phyloP scores from a whole-genome alignment of 257 asterid genomes.

The Solanum etuberosum region DNA sequence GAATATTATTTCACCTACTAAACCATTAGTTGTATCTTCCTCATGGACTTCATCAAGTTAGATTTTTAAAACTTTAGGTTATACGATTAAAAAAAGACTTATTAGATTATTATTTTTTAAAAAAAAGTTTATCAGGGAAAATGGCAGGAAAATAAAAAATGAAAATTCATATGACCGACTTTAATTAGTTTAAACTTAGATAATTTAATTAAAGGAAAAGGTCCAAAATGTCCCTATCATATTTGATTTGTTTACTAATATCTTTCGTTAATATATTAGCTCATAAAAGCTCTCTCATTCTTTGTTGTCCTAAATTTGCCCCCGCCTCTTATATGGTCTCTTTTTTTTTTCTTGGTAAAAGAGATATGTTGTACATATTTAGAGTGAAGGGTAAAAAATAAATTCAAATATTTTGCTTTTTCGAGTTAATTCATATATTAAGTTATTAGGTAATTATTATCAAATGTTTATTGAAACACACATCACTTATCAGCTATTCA shows the following conservation, averaged over 20 bases:
- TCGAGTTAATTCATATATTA: no score
- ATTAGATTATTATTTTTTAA: no score
- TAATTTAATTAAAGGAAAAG: neutral
- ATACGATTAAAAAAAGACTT: neutral
- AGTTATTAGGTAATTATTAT: no score
- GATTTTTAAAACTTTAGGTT: neutral
- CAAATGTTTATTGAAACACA: no score
- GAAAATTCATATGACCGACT: neutral
- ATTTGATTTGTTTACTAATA: neutral
- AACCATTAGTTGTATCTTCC: neutral
- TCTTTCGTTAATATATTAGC: neutral
- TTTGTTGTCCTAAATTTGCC: neutral
- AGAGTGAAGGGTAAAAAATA: no score
- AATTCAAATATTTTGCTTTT: no score
- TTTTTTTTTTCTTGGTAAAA: no score
- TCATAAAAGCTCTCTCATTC: neutral
- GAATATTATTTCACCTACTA: neutral
- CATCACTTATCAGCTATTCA: no score
- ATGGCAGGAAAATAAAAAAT: neutral
- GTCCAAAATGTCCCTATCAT: neutral
- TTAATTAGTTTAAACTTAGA: neutral
- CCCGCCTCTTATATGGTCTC: neutral
- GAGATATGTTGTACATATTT: no score
- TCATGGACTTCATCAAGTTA: neutral
- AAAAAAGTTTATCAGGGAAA: no score